A percentile compares a stretch with the other conserved stretches of the same genome.
phyloP scores from a whole-genome alignment of 768 basidiomycete genomes.

The Boletus fagicola region DNA sequence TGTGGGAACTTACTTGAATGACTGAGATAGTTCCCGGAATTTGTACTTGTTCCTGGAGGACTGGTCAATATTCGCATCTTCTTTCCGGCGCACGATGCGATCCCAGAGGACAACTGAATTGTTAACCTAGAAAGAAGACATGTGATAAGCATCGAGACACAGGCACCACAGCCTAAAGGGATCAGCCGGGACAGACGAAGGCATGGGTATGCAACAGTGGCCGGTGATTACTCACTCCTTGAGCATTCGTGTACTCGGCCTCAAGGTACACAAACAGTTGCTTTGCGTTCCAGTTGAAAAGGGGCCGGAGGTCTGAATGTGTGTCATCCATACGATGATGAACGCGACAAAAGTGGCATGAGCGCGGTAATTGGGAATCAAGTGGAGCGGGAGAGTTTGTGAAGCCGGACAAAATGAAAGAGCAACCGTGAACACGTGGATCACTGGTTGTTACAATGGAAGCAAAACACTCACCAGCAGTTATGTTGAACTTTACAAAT shows the following conservation, averaged over 20 bases:
- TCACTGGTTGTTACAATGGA: conserved; percentile 23
- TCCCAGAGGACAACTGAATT: conserved; percentile 92
- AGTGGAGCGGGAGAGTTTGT: conserved; percentile 10
- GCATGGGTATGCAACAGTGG: conserved; percentile 3
- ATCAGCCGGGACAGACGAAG: conserved; percentile 9
- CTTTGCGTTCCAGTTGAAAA: conserved; percentile 98
- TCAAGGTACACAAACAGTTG: conserved; percentile 85
- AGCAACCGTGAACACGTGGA: conserved; percentile 25
- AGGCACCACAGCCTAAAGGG: conserved; percentile 22
- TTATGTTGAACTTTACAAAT: conserved; percentile 78
- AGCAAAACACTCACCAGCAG: conserved; percentile 57
- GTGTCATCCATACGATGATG: not conserved
- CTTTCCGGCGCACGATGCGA: conserved; percentile 78
- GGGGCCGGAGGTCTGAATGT: conserved; percentile 65
- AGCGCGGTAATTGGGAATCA: conserved; percentile 15
- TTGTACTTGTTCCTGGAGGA: conserved; percentile 75
- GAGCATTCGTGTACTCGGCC: conserved; percentile 73
- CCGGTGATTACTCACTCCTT: conserved; percentile 56
- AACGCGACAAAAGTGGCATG: conserved; percentile 1
- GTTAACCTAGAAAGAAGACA: conserved; percentile 44
- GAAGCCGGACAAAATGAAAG: conserved; percentile 26
- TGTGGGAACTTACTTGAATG: conserved; percentile 64
- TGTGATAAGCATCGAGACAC: conserved; percentile 8
- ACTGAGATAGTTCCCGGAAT: conserved; percentile 68
- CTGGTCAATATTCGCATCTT: conserved; percentile 59